Percentiles rank a stretch among this genome's conserved stretches.
Conservation (phyloP, 225 moss, liverwort and hornwort species). For the Sphagnum tenellum region DNA sequence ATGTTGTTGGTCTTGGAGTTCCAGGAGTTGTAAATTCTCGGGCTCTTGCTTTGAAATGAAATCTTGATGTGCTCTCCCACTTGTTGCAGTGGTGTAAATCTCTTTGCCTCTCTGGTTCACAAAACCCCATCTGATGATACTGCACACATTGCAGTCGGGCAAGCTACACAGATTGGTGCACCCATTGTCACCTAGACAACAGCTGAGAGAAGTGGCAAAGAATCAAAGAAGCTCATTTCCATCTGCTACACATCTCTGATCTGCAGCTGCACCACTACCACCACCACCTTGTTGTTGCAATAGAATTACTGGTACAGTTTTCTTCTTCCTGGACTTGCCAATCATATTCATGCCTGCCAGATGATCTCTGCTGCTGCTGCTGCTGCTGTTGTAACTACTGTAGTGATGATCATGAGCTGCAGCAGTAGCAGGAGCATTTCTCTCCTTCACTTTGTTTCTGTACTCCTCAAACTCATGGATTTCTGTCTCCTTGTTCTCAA, state of each 20-base stretch:
- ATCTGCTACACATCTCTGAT: slow-evolving; percentile 70
- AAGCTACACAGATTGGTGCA: slow-evolving; percentile 67
- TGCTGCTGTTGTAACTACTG: no score
- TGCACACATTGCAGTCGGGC: slow-evolving; percentile 65
- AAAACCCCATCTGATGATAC: slow-evolving; percentile 74
- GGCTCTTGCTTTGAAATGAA: no score
- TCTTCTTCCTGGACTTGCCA: slow-evolving; percentile 62
- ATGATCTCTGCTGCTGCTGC: no score
- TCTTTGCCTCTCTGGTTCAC: slow-evolving; percentile 47
- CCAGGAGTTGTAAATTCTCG: no score
- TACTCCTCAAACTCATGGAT: slow-evolving; percentile 72
- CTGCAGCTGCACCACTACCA: no score
- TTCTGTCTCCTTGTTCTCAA: slow-evolving; percentile 61
- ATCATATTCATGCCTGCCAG: no score
- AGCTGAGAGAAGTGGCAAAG: slow-evolving; percentile 60
- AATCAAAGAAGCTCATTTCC: slow-evolving; percentile 90
- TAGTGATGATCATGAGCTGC: slow-evolving; percentile 7
- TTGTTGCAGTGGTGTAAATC: slow-evolving; percentile 74
- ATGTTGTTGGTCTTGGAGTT: no score
- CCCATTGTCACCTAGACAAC: slow-evolving; percentile 66
- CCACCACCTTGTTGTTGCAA: no score
- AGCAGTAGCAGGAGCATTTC: slow-evolving; percentile 5
- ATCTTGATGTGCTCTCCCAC: slow-evolving; percentile 71
- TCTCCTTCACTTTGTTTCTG: slow-evolving; percentile 55
- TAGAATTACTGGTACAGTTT: slow-evolving; percentile 1